Evolutionary conservation across 1,284 basidiomycete species (phyloP), one percentile per base, ranked within the genome.

Genomic region (Pascua sp.): DNA sequence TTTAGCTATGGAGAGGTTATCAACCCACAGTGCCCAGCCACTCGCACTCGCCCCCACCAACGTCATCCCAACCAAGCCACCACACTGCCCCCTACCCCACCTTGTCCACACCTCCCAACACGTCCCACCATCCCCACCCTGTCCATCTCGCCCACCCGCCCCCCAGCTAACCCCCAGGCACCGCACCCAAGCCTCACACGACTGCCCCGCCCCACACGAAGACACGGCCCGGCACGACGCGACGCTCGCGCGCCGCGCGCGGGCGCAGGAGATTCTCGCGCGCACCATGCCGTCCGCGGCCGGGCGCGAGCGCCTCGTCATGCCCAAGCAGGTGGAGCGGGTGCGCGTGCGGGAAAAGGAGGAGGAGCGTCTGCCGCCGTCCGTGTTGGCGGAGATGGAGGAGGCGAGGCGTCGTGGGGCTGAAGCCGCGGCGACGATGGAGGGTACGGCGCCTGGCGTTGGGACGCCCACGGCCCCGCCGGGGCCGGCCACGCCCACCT

Each of bases 211-310:
- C 0, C 69, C 72, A 1, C 49, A 63, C 8, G 57, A 55, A 11
- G 57, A 68, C n/a, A 66, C 61, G 10, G 62, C 47, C 2, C 64
- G 68, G 36, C 56, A 68, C 13, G 66, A 71, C 24, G 71, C 69
- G 0, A 59, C 62, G 3, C 18, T 64, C 7, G 61, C 38, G 8
- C 59, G 70, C 0, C 60, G 66, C 40, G 49, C 51, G 2, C 55
- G 63, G 41, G 72, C 74, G 2, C 49, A 61, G 45, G 64, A 66
- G 18, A n/a, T 70, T 11, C 61, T 76, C 18, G 62, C 61, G 11
- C 53, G 61, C 17, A 63, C 62, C 9, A 72, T 76, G 53, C 70
- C 72, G 0, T 56, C 60, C 5, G 59, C 57, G 13, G 60, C 51
- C 0, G 62, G 53, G 16, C 62, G 60, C 40, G 49, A 53, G 38